Percentiles rank a stretch among this genome's conserved stretches.
phyloP scores from a whole-genome alignment of 441 rosid genomes.

The Breynia disticha region DNA sequence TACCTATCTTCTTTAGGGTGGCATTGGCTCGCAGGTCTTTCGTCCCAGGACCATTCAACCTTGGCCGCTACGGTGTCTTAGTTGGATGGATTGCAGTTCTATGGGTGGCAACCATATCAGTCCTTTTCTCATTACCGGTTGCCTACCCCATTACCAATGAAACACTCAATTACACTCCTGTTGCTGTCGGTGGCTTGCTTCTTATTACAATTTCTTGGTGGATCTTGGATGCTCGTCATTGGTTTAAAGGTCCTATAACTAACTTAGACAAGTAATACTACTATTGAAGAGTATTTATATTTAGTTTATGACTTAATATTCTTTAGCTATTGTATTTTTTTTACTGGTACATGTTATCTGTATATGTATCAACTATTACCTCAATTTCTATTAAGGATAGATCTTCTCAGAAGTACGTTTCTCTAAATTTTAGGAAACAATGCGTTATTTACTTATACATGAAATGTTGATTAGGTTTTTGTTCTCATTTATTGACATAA shows the following conservation, averaged over 20 bases:
- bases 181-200: slow-evolving; percentile 75
- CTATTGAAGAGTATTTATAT: neutral
- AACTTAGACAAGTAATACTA: slow-evolving; percentile 31
- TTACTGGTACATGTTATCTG: no score
- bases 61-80: slow-evolving; percentile 52
- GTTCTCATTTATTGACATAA: no score
- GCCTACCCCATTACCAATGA: slow-evolving; percentile 66
- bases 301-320: neutral
- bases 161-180: slow-evolving; percentile 93
- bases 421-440: no score
- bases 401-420: no score
- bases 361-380: no score
- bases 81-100: slow-evolving; percentile 84
- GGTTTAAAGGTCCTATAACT: slow-evolving; percentile 85
- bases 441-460: no score
- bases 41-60: slow-evolving; percentile 67
- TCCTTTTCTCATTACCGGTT: slow-evolving; percentile 90
- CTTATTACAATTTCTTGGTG: slow-evolving; percentile 46
- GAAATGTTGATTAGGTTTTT: no score
- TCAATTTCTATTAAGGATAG: no score
- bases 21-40: slow-evolving; percentile 71
- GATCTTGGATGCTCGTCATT: slow-evolving; percentile 67
- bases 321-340: neutral
- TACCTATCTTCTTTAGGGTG: slow-evolving; percentile 78
- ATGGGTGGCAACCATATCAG: slow-evolving; percentile 82